These are phyloP conservation scores for Russula abietina DNA, from an alignment of 768 basidiomycete genomes.

Conservation along the genomic window DNA sequence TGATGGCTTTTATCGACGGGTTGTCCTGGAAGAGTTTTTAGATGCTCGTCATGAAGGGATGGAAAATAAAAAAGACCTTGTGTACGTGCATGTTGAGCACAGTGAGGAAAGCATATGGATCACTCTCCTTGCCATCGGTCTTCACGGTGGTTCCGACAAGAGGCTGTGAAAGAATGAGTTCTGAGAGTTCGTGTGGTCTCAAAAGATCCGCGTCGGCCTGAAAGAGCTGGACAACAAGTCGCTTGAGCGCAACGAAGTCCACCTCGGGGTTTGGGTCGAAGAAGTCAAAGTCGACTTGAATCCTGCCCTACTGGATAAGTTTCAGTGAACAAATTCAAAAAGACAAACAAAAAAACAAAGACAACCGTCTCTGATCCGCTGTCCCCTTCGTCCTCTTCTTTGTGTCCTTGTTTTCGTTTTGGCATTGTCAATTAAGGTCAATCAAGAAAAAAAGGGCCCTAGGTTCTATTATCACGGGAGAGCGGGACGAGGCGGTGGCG, in stretches of 20 bases:
- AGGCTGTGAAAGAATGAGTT: conserved; percentile 70
- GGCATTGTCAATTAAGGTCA: conserved; percentile 34
- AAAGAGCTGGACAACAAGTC: conserved; percentile 64
- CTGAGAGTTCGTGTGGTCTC: conserved; percentile 66
- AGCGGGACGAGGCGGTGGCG: too few species aligned
- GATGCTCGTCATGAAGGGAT: neutral
- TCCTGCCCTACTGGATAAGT: conserved; percentile 45
- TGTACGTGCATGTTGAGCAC: conserved; percentile 73
- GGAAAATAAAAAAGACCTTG: conserved; percentile 37
- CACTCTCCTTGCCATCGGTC: conserved; percentile 82
- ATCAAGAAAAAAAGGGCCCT: too few species aligned
- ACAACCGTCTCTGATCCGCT: conserved; percentile 39
- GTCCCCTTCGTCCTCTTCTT: conserved; percentile 33
- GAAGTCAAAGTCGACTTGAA: conserved; percentile 92
- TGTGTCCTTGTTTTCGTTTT: conserved; percentile 46
- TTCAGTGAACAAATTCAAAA: neutral
- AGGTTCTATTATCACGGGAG: too few species aligned
- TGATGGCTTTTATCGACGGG: conserved; percentile 61
- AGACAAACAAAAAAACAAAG: conserved; percentile 27
- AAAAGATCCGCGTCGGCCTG: conserved; percentile 68
- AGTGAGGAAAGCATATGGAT: conserved; percentile 85
- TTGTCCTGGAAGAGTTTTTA: conserved; percentile 49
- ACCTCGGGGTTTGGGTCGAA: conserved; percentile 76
- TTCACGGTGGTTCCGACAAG: conserved; percentile 86
- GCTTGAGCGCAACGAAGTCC: conserved; percentile 84